Evolutionary conservation across 2,329 filamentous ascomycete species (phyloP).

Genomic region (Cercospora sesami): DNA sequence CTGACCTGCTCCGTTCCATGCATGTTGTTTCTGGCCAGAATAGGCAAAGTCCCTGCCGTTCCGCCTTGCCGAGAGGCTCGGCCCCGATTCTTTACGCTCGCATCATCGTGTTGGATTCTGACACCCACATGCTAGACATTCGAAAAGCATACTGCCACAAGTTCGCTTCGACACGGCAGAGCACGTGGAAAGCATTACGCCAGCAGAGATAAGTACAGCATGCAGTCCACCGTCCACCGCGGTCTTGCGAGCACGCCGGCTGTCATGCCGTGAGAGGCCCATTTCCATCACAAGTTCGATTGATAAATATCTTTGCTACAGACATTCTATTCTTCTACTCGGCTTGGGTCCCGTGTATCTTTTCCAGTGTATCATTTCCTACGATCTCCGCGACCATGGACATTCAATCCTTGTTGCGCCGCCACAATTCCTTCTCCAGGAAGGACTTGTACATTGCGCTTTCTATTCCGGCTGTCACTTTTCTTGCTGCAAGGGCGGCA

Average conservation of each 20-base stretch:
- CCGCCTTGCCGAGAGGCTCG: not conserved
- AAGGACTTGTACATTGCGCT: constrained; percentile 29
- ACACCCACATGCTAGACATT: constrained; percentile 7
- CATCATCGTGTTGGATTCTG: not conserved
- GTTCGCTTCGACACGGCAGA: not conserved
- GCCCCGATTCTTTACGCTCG: not conserved
- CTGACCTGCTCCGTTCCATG: not conserved
- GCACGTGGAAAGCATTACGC: not conserved
- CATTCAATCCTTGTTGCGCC: constrained; percentile 6
- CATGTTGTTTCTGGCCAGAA: not conserved
- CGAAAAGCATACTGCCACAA: not conserved
- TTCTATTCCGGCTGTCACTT: constrained; percentile 26
- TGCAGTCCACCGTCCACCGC: constrained; percentile 7
- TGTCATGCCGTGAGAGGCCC: constrained; percentile 9
- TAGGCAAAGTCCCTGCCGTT: not conserved
- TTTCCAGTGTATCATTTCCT: not conserved
- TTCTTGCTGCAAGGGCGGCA: constrained; percentile 20
- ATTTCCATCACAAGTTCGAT: not conserved
- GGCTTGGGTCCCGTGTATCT: not conserved
- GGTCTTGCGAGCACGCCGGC: constrained; percentile 7
- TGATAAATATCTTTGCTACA: not conserved
- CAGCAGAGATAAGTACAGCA: constrained; percentile 15
- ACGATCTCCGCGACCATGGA: constrained; percentile 11
- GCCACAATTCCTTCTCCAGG: constrained; percentile 12
- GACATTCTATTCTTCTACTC: not conserved